Evolutionary conservation across 1,139 yeast genomes (phyloP).

Genomic region (Blastobotrys arbuscula): DNA sequence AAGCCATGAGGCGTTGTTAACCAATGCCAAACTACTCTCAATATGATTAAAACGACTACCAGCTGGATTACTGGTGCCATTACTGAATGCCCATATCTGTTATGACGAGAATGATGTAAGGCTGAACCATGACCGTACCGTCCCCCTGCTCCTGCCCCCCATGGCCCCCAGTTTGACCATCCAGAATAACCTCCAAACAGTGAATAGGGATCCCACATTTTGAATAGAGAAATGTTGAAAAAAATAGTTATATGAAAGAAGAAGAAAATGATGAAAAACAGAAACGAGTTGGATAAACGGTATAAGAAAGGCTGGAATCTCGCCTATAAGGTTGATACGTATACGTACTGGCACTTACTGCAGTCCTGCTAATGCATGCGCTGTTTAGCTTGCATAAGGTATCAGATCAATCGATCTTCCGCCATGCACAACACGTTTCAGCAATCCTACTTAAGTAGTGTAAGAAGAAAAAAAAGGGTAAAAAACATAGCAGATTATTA

Average conservation of each 20-base stretch:
- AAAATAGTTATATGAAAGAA: background rate
- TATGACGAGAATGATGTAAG: background rate
- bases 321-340: background rate
- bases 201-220: background rate
- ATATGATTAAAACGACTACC: background rate
- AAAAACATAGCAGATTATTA: too few species aligned
- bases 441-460: too few species aligned
- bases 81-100: background rate
- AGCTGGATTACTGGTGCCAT: slow-evolving; percentile 3
- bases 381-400: background rate
- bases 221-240: background rate
- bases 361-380: background rate
- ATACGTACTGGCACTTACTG: background rate
- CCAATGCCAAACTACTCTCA: slow-evolving; percentile 2
- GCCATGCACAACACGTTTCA: too few species aligned
- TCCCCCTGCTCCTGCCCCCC: background rate
- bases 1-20: background rate
- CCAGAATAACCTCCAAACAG: background rate
- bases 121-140: background rate
- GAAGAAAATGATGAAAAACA: background rate
- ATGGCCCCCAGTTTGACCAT: background rate
- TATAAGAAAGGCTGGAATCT: background rate
- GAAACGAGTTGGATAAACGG: background rate
- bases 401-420: too few species aligned
- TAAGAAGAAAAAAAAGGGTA: too few species aligned